Evolutionary conservation across 2,329 filamentous ascomycete genomes (phyloP).

Genomic region (Fusarium tuaranense): DNA sequence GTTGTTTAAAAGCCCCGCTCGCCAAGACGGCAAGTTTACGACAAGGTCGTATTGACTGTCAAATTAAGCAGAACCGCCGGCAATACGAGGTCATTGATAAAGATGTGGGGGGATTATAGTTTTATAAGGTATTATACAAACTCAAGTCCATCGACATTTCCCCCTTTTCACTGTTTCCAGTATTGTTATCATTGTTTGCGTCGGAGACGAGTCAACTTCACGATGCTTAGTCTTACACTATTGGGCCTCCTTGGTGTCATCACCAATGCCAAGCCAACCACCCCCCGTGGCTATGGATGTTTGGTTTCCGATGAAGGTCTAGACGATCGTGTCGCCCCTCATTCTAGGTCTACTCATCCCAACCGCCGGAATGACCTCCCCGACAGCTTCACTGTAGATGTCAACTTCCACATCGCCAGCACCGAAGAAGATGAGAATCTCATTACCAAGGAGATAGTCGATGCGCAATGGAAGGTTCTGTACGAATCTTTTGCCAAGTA

Average conservation of each 20-base stretch:
- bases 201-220: background rate
- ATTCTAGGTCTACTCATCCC: too few species aligned
- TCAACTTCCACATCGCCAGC: conserved; percentile 44
- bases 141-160: background rate
- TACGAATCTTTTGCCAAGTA: conserved; percentile 33
- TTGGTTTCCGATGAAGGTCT: conserved; percentile 1
- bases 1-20: background rate
- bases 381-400: conserved; percentile 38
- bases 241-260: background rate
- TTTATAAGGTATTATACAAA: background rate
- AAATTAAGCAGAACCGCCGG: background rate
- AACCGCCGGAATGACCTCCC: conserved; percentile 22
- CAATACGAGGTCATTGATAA: background rate
- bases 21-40: background rate
- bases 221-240: background rate
- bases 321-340: background rate
- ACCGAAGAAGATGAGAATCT: conserved; percentile 36
- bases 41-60: background rate
- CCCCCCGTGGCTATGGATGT: conserved; percentile 2
- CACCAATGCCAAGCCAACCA: background rate
- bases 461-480: conserved; percentile 37
- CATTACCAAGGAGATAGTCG: conserved; percentile 20
- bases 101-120: background rate
- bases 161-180: background rate
- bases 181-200: background rate